Evolutionary conservation across 805 yeast species (phyloP).

Genomic region (Candida maris): DNA sequence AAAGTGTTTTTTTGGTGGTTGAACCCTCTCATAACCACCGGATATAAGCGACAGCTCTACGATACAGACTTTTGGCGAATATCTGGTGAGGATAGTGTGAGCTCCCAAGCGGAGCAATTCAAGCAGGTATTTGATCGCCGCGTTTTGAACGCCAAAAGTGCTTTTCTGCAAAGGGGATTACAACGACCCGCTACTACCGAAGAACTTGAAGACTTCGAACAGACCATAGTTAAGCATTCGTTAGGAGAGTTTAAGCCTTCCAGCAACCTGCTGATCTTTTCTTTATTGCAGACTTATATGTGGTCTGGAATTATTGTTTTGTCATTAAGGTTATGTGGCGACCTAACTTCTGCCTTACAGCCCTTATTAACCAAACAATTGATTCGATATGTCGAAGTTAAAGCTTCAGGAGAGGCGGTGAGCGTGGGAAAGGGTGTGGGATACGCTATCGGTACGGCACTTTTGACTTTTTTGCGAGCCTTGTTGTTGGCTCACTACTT

Average conservation of each 20-base stretch:
- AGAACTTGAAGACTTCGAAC: constrained; percentile 18
- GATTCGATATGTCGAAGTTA: constrained; percentile 55
- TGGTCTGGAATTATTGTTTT: constrained; percentile 39
- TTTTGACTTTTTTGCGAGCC: constrained; percentile 48
- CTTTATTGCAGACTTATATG: constrained; percentile 45
- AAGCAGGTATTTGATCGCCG: constrained; percentile 29
- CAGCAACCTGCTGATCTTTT: constrained; percentile 22
- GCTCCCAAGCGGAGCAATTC: constrained; percentile 35
- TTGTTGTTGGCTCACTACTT: constrained; percentile 57
- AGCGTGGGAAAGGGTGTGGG: constrained; percentile 60
- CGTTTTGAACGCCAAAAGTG: constrained; percentile 26
- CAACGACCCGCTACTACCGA: constrained; percentile 10
- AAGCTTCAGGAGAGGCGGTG: constrained; percentile 38
- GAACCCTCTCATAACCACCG: constrained; percentile 54
- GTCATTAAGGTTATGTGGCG: constrained; percentile 39
- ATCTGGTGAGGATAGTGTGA: constrained; percentile 39
- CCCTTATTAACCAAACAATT: constrained; percentile 65
- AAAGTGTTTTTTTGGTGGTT: constrained; percentile 65
- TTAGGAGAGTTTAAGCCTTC: constrained; percentile 16
- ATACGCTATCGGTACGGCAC: constrained; percentile 63
- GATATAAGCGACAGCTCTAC: constrained; percentile 66
- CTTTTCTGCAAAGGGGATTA: constrained; percentile 28
- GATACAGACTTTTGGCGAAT: constrained; percentile 55
- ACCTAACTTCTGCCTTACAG: constrained; percentile 45
- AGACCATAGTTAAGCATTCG: neutral